Evolutionary conservation across 2,329 filamentous ascomycete species (phyloP).

Genomic region (Diplodia mutila): DNA sequence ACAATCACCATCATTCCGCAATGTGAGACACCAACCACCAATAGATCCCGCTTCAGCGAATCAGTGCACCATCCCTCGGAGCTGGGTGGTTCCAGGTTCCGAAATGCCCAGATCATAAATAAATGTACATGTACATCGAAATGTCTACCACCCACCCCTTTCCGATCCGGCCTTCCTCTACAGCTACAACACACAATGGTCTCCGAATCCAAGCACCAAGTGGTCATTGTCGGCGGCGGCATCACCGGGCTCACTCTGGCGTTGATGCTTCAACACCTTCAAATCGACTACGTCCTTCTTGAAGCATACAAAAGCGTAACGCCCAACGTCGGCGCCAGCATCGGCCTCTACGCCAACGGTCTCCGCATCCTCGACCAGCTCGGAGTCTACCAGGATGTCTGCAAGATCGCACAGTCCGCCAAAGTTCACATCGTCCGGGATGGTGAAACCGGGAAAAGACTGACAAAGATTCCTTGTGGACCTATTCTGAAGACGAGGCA

Average conservation of each 20-base stretch:
- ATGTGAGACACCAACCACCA: too few species aligned
- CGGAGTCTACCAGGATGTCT: conserved; percentile 7
- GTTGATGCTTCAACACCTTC: not conserved
- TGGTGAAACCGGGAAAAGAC: not conserved
- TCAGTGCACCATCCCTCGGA: too few species aligned
- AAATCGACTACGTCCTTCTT: conserved; percentile 28
- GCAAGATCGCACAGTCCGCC: not conserved
- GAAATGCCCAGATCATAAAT: too few species aligned
- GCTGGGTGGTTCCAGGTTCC: too few species aligned
- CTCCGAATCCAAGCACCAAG: not conserved
- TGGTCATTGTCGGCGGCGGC: conserved; percentile 17
- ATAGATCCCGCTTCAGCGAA: too few species aligned
- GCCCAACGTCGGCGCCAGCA: conserved; percentile 30
- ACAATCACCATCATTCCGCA: too few species aligned
- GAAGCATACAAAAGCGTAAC: conserved; percentile 32
- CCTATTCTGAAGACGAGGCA: conserved; percentile 12
- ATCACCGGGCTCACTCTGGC: conserved; percentile 10
- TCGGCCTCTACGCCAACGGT: conserved; percentile 30
- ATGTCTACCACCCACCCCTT: too few species aligned
- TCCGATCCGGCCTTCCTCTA: too few species aligned
- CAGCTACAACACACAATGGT: too few species aligned
- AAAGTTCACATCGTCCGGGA: conserved; percentile 2
- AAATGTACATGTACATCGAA: too few species aligned
- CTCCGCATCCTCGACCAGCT: conserved; percentile 26
- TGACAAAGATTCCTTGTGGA: not conserved